These are phyloP conservation scores for Hymenoscyphus scutula DNA, from an alignment of 2,329 filamentous ascomycete genomes.

Conservation along the genomic window DNA sequence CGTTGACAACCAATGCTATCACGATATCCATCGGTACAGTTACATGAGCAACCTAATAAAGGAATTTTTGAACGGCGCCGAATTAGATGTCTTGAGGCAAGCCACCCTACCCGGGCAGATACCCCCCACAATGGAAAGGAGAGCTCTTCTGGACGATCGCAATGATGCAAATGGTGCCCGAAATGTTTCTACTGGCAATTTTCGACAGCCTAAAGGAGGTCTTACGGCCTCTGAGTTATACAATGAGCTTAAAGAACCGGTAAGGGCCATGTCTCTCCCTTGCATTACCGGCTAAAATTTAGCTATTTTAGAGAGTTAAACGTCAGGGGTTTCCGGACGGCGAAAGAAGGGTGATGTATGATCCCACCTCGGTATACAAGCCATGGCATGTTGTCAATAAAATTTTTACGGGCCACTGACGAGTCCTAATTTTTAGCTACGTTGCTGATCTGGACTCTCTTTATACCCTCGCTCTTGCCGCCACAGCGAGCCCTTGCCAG, in stretches of 20 bases:
- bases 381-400: too few species aligned
- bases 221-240: conserved; percentile 13
- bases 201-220: conserved; percentile 5
- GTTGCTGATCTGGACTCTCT: conserved; percentile 15
- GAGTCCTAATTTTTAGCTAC: too few species aligned
- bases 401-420: too few species aligned
- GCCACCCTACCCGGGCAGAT: too few species aligned
- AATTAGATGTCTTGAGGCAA: conserved; percentile 1
- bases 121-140: not conserved
- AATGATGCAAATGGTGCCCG: conserved; percentile 13
- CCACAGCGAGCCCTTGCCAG: conserved; percentile 5
- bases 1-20: conserved; percentile 7
- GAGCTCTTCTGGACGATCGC: conserved; percentile 15
- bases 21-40: conserved; percentile 10
- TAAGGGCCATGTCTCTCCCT: not conserved
- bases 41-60: conserved; percentile 6
- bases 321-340: not conserved
- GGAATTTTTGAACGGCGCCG: not conserved
- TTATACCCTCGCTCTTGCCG: conserved; percentile 12
- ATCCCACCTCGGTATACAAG: too few species aligned
- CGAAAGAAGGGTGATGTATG: conserved; percentile 17
- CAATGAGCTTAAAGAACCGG: conserved; percentile 4
- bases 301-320: not conserved
- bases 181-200: not conserved
- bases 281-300: too few species aligned